These are phyloP conservation scores for Nannochloropsis gaditana DNA, from an alignment of 108 stramenopile genomes.

Conservation along the genomic window DNA sequence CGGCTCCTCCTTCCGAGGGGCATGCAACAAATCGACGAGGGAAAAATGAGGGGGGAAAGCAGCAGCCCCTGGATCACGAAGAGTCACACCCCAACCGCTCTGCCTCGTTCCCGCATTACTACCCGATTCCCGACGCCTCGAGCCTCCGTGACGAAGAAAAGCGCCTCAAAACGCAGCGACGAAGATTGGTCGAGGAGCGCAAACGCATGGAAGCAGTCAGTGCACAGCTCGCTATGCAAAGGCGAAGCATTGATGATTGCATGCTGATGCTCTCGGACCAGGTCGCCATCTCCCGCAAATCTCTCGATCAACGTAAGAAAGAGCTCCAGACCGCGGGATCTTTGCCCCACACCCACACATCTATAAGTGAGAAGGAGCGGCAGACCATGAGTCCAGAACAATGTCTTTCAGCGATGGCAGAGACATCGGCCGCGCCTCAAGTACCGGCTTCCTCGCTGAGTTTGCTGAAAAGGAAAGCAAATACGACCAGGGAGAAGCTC, in stretches of 20 bases:
- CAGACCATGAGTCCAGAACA: neutral
- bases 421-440: neutral
- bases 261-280: neutral
- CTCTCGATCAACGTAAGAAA: neutral
- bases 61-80: neutral
- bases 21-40: too few relatives aligned
- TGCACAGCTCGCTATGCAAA: neutral
- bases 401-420: neutral
- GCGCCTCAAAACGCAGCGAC: constrained; percentile 4
- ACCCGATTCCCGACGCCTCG: neutral
- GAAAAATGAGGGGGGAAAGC: neutral
- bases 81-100: neutral
- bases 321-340: neutral
- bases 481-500: neutral
- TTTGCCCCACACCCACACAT: too few relatives aligned
- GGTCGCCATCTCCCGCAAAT: neutral
- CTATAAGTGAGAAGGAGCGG: too few relatives aligned
- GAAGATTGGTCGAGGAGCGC: constrained; percentile 10
- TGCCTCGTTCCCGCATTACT: neutral
- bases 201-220: neutral
- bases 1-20: too few relatives aligned
- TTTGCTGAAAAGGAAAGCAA: neutral
- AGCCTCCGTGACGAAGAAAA: neutral
- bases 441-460: neutral
- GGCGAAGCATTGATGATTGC: neutral